A percentile compares a stretch with the other conserved stretches of the same genome.
phyloP scores from a whole-genome alignment of 2,329 filamentous ascomycete genomes.

The Aspergillus carbonarius region DNA sequence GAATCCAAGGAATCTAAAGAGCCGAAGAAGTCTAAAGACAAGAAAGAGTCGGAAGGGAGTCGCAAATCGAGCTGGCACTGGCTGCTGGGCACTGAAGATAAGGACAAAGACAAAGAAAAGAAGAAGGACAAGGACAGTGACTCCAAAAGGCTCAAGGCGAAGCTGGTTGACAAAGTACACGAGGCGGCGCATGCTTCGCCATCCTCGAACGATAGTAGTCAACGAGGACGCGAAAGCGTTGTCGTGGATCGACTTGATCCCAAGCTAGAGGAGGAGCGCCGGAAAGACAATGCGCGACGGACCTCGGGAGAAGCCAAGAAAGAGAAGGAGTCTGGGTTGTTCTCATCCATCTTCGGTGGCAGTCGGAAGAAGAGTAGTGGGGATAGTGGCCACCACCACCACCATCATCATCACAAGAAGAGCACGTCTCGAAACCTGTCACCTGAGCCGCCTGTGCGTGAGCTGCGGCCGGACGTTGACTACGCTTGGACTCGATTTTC shows the following conservation, averaged over 20 bases:
- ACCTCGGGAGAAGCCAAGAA: conserved; percentile 68
- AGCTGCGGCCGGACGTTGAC: conserved; percentile 81
- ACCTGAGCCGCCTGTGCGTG: conserved; percentile 73
- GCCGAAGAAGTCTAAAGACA: conserved; percentile 73
- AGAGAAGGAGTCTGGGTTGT: conserved; percentile 83
- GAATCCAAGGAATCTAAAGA: conserved; percentile 65
- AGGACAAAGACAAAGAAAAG: conserved; percentile 56
- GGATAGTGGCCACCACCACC: conserved; percentile 50
- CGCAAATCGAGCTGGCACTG: conserved; percentile 78
- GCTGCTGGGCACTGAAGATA: conserved; percentile 73
- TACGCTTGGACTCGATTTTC: conserved; percentile 96
- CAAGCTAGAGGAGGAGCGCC: conserved; percentile 68
- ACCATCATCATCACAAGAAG: conserved; percentile 62
- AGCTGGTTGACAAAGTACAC: conserved; percentile 56
- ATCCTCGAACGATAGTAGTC: conserved; percentile 72
- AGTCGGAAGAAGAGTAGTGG: conserved; percentile 82
- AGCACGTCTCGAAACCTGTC: conserved; percentile 71
- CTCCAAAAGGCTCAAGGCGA: conserved; percentile 56
- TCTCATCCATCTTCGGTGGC: conserved; percentile 89
- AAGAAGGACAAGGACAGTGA: conserved; percentile 67
- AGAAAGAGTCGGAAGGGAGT: conserved; percentile 68
- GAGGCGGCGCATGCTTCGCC: conserved; percentile 83
- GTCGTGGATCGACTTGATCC: conserved; percentile 77
- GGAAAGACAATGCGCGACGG: conserved; percentile 75
- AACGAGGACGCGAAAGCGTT: conserved; percentile 71